Base-by-base conservation (phyloP, 129 eudicot genomes). In the Deinandra increscens region DNA sequence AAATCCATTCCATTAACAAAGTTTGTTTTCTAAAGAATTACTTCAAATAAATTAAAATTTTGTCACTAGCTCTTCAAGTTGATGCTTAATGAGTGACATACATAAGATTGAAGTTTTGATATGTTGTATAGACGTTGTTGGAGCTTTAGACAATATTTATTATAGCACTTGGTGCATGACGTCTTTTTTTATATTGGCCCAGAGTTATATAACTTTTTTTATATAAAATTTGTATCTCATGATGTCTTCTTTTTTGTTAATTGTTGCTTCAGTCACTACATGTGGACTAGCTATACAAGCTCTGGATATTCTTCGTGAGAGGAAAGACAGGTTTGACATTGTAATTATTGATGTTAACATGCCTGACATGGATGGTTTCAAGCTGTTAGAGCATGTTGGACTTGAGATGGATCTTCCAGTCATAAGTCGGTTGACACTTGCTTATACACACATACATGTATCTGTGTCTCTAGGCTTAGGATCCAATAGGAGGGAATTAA, bases 341-440 rank as follows among this genome's bases (percentile, higher is more conserved):
- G 97, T 94, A 18, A 85, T 94, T 38, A 90, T 96, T 68, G 99
- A 94, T 80, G 99, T 94, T 23, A 89, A 89, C 82, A 94, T 89
- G 99, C 99, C 99, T 14, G 99, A 94, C 72, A 94, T 94, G 99
- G 99, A 94, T 76, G 99, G 99, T 37, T 94, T 94, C 71, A 89
- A 85, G 84, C 99, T 94, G 81, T 79, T 94, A 36, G 99, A 89
- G 83, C 97, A 80, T 66, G 99, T 94, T 75, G 99, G 96, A 62
- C 96, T 94, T 41, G 96, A 90, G 59, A 87, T 94, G 96, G 99
- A 94, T 69, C 96, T 94, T 70, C 99, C 99, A 19, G 99, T 94
- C 55, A 94, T 94, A 46, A 94, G 97, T 94, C 48, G 78, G 97
- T 76, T 68, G 17, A 45, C 60, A 73, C 9, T 62, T 14, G 11